A percentile compares a stretch with the other conserved stretches of the same genome.
These are phyloP conservation scores for Pseudopyricularia javanii DNA, from an alignment of 2,329 filamentous ascomycete genomes.

Conservation along the genomic window DNA sequence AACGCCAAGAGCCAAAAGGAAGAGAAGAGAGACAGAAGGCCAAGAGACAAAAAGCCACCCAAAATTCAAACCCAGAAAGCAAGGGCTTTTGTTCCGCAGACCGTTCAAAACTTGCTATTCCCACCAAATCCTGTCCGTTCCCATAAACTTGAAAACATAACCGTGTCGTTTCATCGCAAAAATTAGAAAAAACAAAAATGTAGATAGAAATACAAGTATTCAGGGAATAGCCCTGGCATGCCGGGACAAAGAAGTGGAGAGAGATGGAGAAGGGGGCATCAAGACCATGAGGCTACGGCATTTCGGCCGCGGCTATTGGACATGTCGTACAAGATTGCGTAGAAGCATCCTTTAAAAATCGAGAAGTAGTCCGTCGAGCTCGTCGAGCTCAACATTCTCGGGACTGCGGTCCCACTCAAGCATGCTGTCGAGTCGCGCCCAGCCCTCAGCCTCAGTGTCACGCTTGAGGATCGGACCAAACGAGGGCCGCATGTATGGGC, in stretches of 20 bases:
- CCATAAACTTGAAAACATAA: not conserved
- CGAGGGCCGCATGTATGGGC: constrained; percentile 41
- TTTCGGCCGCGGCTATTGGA: not conserved
- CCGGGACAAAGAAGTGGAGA: not conserved
- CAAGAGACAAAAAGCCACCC: not conserved
- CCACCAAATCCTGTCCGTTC: not conserved
- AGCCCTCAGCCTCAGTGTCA: constrained; percentile 24
- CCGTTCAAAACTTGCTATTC: not conserved
- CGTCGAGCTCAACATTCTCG: constrained; percentile 83
- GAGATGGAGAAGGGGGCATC: not conserved
- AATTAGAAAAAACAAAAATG: not conserved
- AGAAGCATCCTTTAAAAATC: constrained; percentile 40
- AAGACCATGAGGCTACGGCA: not conserved
- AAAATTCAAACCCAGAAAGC: not conserved
- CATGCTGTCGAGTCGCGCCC: constrained; percentile 29
- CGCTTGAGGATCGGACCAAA: constrained; percentile 28
- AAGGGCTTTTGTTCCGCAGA: not conserved
- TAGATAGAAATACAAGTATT: not conserved
- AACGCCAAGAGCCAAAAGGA: not conserved
- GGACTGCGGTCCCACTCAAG: constrained; percentile 59
- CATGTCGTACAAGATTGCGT: not conserved
- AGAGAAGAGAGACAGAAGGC: not conserved
- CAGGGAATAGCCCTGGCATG: not conserved
- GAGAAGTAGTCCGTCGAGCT: constrained; percentile 79
- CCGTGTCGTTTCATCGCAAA: not conserved